Conservation (phyloP, 352 stramenopile species). For the Globisporangium yorkense region DNA sequence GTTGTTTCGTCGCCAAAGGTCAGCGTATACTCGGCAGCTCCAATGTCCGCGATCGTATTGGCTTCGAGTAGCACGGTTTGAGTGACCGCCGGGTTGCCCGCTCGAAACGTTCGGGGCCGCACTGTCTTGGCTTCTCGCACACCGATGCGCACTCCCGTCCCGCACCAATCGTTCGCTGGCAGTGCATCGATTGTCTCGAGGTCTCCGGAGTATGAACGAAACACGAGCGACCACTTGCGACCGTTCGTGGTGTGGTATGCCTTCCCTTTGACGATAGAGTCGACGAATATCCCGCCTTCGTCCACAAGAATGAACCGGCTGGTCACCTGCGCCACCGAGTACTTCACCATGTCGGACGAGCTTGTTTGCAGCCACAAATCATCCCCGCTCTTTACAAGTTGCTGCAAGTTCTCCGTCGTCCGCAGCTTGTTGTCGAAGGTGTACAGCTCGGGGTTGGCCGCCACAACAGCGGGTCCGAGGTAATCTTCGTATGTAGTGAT, state of each 20-base stretch:
- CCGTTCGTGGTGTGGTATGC: conserved; percentile 37
- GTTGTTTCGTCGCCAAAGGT: conserved; percentile 45
- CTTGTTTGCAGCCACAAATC: conserved; percentile 46
- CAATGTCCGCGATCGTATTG: conserved; percentile 16
- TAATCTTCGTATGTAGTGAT: conserved; percentile 36
- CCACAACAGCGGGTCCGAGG: conserved; percentile 22
- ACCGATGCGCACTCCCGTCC: conserved; percentile 44
- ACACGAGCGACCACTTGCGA: conserved; percentile 59
- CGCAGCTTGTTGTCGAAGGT: conserved; percentile 61
- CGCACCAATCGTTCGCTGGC: conserved; percentile 52
- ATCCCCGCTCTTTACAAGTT: conserved; percentile 27
- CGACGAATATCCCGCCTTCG: conserved; percentile 30
- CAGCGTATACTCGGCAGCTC: conserved; percentile 36
- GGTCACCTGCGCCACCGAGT: conserved; percentile 22
- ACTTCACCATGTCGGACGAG: conserved; percentile 43
- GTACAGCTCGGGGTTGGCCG: conserved; percentile 25
- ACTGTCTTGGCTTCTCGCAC: conserved; percentile 31
- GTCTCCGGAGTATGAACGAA: conserved; percentile 53
- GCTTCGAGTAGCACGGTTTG: conserved; percentile 58
- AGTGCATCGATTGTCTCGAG: conserved; percentile 54
- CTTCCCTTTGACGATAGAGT: conserved; percentile 25
- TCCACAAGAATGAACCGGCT: conserved; percentile 36
- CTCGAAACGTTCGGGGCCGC: conserved; percentile 29
- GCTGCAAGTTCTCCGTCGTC: conserved; percentile 49
- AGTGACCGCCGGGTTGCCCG: conserved; percentile 44